Conservation (phyloP, 2,329 filamentous ascomycete species). For the Thielaviopsis cerberus region DNA sequence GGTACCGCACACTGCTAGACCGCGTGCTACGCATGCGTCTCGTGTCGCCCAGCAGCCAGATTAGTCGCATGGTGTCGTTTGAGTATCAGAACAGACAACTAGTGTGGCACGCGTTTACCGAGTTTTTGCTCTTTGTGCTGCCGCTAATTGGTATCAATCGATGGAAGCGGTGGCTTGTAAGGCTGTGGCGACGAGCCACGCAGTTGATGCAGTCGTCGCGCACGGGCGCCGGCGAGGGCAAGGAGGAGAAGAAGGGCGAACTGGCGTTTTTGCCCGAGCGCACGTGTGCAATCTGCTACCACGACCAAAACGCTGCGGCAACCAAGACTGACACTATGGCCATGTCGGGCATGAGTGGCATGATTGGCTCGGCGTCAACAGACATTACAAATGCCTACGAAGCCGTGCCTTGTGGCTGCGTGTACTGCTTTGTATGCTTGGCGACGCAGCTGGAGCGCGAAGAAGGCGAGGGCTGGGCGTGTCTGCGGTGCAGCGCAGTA, state of each 20-base stretch:
- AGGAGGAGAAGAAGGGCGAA: slow-evolving; percentile 46
- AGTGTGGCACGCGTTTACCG: slow-evolving; percentile 98
- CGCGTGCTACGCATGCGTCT: slow-evolving; percentile 68
- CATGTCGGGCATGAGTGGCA: slow-evolving; percentile 51
- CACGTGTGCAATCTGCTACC: slow-evolving; percentile 92
- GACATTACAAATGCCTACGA: slow-evolving; percentile 96
- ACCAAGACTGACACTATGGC: slow-evolving; percentile 61
- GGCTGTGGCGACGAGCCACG: slow-evolving; percentile 69
- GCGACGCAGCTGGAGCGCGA: slow-evolving; percentile 76
- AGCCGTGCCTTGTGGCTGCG: slow-evolving; percentile 67
- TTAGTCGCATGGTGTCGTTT: slow-evolving; percentile 82
- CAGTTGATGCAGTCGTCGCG: slow-evolving; percentile 30
- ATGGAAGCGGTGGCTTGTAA: slow-evolving; percentile 77
- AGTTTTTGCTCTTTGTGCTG: slow-evolving; percentile 93
- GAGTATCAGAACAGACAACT: slow-evolving; percentile 95
- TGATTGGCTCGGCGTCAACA: slow-evolving; percentile 73
- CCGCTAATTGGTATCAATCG: slow-evolving; percentile 86
- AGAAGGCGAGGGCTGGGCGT: slow-evolving; percentile 86
- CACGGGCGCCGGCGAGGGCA: slow-evolving; percentile 17
- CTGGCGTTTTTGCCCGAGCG: slow-evolving; percentile 73
- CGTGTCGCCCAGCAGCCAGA: slow-evolving; percentile 65
- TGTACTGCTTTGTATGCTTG: slow-evolving; percentile 95
- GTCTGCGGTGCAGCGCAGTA: slow-evolving; percentile 68
- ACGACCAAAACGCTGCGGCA: slow-evolving; percentile 63
- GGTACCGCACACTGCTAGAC: slow-evolving; percentile 80